phyloP scores from a whole-genome alignment of 2,329 filamentous ascomycete genomes.

The Purpureocillium takamizusanense region DNA sequence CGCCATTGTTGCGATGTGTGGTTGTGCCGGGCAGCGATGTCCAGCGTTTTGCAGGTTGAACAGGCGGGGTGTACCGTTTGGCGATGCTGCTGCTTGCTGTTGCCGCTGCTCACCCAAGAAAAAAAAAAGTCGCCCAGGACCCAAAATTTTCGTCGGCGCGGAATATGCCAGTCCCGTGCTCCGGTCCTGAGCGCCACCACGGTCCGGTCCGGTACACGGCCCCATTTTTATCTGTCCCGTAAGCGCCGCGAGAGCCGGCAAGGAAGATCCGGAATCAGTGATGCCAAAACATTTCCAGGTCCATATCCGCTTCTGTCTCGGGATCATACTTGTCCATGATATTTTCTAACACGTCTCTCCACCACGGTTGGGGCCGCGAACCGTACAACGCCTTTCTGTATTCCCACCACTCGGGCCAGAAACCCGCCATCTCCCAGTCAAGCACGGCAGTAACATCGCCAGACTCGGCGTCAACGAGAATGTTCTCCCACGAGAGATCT shows the following conservation, averaged over 20 bases:
- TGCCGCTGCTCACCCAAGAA: constrained; percentile 7
- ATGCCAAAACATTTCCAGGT: constrained; percentile 10
- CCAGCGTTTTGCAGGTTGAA: constrained; percentile 8
- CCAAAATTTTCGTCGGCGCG: constrained; percentile 19
- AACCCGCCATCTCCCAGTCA: constrained; percentile 39
- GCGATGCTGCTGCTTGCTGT: neutral
- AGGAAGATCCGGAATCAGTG: too few relatives aligned
- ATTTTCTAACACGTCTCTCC: constrained; percentile 6
- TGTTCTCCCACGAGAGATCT: constrained; percentile 22
- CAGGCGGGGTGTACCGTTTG: too few relatives aligned
- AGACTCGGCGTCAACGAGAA: constrained; percentile 21
- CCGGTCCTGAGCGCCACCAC: neutral
- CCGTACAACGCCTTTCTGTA: constrained; percentile 11
- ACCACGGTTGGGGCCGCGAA: constrained; percentile 7
- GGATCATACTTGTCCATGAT: constrained; percentile 6
- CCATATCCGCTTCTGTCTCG: constrained; percentile 9
- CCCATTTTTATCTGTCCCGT: too few relatives aligned
- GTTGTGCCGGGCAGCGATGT: constrained; percentile 7
- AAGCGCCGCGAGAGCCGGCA: too few relatives aligned
- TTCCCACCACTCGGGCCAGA: constrained; percentile 14
- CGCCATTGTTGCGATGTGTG: constrained; percentile 23
- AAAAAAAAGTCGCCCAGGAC: constrained; percentile 11
- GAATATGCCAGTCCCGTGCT: constrained; percentile 23
- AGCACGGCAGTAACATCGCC: constrained; percentile 41
- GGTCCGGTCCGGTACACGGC: neutral